Evolutionary conservation across 495 filamentous ascomycete species (phyloP).

Genomic region (Penicillium egyptiacum): DNA sequence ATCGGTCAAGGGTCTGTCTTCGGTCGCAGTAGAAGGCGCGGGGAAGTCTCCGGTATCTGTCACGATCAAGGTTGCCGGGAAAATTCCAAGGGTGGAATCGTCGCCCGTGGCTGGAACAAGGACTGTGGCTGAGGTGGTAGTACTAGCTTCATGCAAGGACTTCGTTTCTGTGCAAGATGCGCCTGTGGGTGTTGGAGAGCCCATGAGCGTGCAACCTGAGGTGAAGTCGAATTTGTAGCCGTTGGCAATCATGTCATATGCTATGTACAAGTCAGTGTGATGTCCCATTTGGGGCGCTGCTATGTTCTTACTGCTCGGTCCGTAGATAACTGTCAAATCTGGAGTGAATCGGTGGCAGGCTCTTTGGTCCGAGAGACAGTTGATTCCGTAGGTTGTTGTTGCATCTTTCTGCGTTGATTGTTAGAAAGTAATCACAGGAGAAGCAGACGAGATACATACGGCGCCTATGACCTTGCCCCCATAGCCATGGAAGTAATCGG

Average conservation of each 20-base stretch:
- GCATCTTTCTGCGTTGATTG: neutral
- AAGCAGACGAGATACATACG: neutral
- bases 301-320: constrained; percentile 3
- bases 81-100: neutral
- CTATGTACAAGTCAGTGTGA: neutral
- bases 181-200: neutral
- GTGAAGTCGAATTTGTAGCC: constrained; percentile 7
- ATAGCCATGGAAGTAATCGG: constrained; percentile 11
- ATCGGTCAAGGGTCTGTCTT: neutral
- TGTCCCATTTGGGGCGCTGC: neutral
- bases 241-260: constrained; percentile 3
- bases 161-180: constrained; percentile 4
- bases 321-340: constrained; percentile 7
- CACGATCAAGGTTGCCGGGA: constrained; percentile 2
- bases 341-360: constrained; percentile 3
- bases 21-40: neutral
- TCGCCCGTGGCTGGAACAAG: neutral
- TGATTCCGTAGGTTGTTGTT: constrained; percentile 7
- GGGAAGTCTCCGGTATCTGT: constrained; percentile 2
- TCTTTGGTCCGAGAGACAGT: neutral
- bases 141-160: neutral
- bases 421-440: neutral
- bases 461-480: constrained; percentile 1
- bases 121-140: neutral
- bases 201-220: constrained; percentile 2